Evolutionary conservation across 2,329 filamentous ascomycete species (phyloP), one percentile per base, ranked within the genome.

Genomic region (Fusarium euwallaceae): DNA sequence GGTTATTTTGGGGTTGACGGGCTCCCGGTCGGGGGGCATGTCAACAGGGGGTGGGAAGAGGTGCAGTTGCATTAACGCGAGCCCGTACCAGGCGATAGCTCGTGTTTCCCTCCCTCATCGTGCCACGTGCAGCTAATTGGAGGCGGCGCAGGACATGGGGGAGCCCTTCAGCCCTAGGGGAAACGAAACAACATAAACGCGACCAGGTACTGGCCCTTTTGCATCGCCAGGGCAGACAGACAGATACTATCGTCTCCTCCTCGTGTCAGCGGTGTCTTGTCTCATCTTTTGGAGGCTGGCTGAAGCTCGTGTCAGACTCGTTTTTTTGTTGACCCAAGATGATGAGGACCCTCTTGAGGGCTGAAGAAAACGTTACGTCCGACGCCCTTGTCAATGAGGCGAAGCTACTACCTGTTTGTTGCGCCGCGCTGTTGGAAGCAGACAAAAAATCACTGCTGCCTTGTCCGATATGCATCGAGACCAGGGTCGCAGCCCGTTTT

Each of bases 1-100:
- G 29, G 62, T 74, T 78, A 78, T 78, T 78, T 78, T 78, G 65
- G 69, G 70, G 27, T 29, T 27, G 55, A 74, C 48, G 51, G 37
- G 20, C 55, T 72, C 59, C 41, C 41, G 41, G 41, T 29, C 27
- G 27, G 27, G 27, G 56, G 74, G 74, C 43, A 72, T 66, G 71
- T 72, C 67, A 74, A 70, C 71, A 73, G 68, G 75, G 73, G 67
- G 29, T 14, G 14, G 24, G 24, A 62, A 32, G 32, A 32, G 32
- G 32, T 32, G 32, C 20, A 62, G 66, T 51, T 67, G 66, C 66
- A 71, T 69, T 64, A 60, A 76, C 61, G 64, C 68, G 69, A 66
- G 41, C 65, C 62, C 56, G 62, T 70, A 72, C 63, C 67, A 43
- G 59, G 29, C 24, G 58, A 61, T 58, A 71, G 58, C 69, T 76